A percentile compares a stretch with the other conserved stretches of the same genome.
phyloP scores from a whole-genome alignment of 768 basidiomycete species.

The Hebeloma cylindrosporum region DNA sequence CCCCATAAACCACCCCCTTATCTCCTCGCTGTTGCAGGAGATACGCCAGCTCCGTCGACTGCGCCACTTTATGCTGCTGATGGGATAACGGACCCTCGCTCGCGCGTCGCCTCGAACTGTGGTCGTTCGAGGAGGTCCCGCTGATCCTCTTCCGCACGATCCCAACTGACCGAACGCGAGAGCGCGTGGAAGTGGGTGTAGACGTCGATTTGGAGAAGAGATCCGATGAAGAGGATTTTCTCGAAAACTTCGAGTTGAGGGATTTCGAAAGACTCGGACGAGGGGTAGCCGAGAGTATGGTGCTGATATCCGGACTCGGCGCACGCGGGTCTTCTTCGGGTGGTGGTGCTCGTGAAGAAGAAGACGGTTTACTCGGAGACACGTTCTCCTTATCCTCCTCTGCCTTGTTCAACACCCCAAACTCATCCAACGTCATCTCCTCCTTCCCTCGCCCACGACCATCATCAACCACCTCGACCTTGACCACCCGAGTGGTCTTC shows the following conservation, averaged over 20 bases:
- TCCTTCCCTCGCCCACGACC: neutral
- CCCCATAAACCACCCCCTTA: constrained; percentile 1
- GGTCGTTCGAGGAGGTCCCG: neutral
- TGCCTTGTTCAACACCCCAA: constrained; percentile 1
- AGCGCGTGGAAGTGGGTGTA: neutral
- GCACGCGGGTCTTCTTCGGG: constrained; percentile 11
- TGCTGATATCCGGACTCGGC: constrained; percentile 36
- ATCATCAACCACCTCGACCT: neutral
- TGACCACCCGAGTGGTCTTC: constrained; percentile 1
- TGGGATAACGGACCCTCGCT: constrained; percentile 11
- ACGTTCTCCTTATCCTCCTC: neutral
- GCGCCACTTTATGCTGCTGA: no score
- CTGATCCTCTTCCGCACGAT: neutral
- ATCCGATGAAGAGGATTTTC: neutral
- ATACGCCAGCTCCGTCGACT: neutral
- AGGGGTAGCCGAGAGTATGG: constrained; percentile 40
- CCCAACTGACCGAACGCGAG: neutral
- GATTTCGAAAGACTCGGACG: constrained; percentile 27
- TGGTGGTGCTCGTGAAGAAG: neutral
- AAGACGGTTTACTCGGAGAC: neutral
- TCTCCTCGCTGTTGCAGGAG: constrained; percentile 1
- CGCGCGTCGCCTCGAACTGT: constrained; percentile 6
- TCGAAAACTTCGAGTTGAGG: neutral
- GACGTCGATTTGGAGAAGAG: no score
- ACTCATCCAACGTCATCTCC: constrained; percentile 21